These are phyloP conservation scores for Moesziomyces aphidis DNA, from an alignment of 1,284 basidiomycete species.

Conservation along the genomic window DNA sequence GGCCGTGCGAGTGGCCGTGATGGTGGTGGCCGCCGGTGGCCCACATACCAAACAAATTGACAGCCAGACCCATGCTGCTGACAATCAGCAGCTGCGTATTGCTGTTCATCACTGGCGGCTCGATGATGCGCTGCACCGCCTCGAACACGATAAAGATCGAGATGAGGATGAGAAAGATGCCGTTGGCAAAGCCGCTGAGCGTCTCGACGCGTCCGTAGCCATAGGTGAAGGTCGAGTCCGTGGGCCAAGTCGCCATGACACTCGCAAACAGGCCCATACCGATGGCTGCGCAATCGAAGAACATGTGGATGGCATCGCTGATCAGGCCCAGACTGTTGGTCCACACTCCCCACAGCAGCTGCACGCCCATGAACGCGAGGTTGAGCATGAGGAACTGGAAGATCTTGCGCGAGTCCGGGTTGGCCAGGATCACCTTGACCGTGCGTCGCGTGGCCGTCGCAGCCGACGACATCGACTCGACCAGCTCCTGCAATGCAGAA, in stretches of 20 bases:
- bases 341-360: constrained; percentile 80
- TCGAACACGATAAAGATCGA: constrained; percentile 99
- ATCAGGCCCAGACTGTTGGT: constrained; percentile 97
- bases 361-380: constrained; percentile 87
- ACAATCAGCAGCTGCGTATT: constrained; percentile 92
- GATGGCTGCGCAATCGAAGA: constrained; percentile 98
- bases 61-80: constrained; percentile 85
- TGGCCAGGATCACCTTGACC: constrained; percentile 86
- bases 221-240: constrained; percentile 93
- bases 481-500: constrained; percentile 40
- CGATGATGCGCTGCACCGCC: constrained; percentile 92
- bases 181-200: constrained; percentile 96
- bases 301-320: constrained; percentile 99
- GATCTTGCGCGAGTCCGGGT: constrained; percentile 91
- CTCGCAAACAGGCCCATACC: constrained; percentile 95
- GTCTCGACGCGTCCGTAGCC: constrained; percentile 99
- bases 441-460: constrained; percentile 57
- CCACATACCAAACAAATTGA: constrained; percentile 99
- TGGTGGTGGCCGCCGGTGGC: constrained; percentile 79
- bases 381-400: constrained; percentile 97
- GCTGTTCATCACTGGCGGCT: constrained; percentile 95
- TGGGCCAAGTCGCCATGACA: constrained; percentile 97
- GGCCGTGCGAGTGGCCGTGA: constrained; percentile 59
- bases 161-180: constrained; percentile 94
- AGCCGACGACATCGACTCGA: constrained; percentile 20